Evolutionary conservation across 2,329 filamentous ascomycete genomes (phyloP).

Genomic region (Sarocladium brachiariae): DNA sequence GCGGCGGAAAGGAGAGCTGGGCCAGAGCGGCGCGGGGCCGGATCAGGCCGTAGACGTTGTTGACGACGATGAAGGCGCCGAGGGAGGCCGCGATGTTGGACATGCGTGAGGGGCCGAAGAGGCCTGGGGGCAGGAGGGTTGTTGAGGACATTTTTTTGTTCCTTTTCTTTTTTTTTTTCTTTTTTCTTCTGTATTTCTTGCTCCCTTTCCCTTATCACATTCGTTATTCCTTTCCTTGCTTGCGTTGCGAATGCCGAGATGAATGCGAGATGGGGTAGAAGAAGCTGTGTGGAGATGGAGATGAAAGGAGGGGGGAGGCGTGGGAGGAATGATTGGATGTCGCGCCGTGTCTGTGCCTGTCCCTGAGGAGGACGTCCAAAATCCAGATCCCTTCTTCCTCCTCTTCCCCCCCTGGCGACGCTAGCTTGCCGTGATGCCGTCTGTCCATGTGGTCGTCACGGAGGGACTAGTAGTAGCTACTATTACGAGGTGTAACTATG

Average conservation of each 20-base stretch:
- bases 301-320: not conserved
- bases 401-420: no score
- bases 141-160: not conserved
- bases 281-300: not conserved
- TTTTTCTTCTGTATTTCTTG: no score
- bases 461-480: no score
- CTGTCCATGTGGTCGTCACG: no score
- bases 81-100: not conserved
- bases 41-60: not conserved
- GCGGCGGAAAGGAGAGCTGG: not conserved
- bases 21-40: not conserved
- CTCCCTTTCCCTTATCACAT: no score
- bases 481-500: no score
- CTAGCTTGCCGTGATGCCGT: not conserved
- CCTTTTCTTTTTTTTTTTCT: not conserved
- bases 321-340: not conserved
- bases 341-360: not conserved
- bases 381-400: no score
- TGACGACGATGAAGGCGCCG: not conserved
- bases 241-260: no score
- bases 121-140: not conserved
- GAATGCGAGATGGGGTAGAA: no score
- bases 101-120: not conserved
- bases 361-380: no score
- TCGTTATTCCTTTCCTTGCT: no score